Conservation (phyloP, 73 alveolate species). For the Halteria grandinella region DNA sequence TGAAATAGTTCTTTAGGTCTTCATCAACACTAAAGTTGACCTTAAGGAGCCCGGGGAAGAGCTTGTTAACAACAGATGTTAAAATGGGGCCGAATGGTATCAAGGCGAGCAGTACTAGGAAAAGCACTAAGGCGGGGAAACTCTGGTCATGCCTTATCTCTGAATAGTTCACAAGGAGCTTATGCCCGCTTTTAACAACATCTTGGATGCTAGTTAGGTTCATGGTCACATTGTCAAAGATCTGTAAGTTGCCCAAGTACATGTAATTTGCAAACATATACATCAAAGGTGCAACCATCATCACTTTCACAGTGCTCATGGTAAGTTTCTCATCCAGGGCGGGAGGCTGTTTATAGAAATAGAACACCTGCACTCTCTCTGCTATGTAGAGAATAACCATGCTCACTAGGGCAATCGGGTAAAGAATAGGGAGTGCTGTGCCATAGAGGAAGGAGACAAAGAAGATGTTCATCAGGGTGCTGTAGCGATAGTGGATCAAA, state of each 20-base stretch:
- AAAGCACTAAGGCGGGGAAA: slow-evolving; percentile 14
- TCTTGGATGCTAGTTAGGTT: background rate
- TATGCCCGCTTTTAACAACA: slow-evolving; percentile 25
- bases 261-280: slow-evolving; percentile 39
- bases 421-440: slow-evolving; percentile 59
- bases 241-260: slow-evolving; percentile 60
- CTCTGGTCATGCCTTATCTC: slow-evolving; percentile 26
- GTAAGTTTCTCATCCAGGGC: slow-evolving; percentile 53
- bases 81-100: slow-evolving; percentile 4
- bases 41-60: slow-evolving; percentile 7
- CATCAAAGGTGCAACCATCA: slow-evolving; percentile 23
- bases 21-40: slow-evolving; percentile 5
- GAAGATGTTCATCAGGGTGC: slow-evolving; percentile 13
- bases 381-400: slow-evolving; percentile 27
- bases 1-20: slow-evolving; percentile 36
- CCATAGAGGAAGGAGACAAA: slow-evolving; percentile 62
- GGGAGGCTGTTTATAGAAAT: slow-evolving; percentile 67
- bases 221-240: slow-evolving; percentile 50
- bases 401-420: slow-evolving; percentile 52
- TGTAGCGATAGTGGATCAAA: slow-evolving; percentile 42
- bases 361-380: slow-evolving; percentile 53
- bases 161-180: background rate
- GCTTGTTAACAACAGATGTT: background rate
- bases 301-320: slow-evolving; percentile 3
- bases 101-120: background rate